These are phyloP conservation scores for Penicillium parvum DNA, from an alignment of 495 filamentous ascomycete genomes.

Conservation along the genomic window DNA sequence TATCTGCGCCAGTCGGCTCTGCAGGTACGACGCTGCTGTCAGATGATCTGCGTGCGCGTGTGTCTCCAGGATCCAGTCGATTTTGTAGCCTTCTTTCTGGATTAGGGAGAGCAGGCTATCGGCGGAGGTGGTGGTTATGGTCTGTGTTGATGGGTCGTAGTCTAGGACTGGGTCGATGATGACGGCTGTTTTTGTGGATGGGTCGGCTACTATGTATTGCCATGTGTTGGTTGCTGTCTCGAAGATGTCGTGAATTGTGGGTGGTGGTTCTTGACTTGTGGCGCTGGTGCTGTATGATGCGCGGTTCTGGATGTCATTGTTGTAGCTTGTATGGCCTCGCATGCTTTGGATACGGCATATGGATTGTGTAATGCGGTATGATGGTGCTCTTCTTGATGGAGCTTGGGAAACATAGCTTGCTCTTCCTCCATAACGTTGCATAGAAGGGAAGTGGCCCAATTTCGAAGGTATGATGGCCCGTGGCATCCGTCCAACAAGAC, in stretches of 20 bases:
- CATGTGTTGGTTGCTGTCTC: constrained; percentile 50
- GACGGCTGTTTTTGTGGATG: constrained; percentile 38
- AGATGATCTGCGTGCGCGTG: constrained; percentile 62
- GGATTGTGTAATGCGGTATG: not conserved
- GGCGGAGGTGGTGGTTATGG: constrained; percentile 45
- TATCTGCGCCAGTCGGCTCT: constrained; percentile 29
- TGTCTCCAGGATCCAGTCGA: constrained; percentile 52
- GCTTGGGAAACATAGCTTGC: too few relatives aligned
- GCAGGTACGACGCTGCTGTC: constrained; percentile 54
- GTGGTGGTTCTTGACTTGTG: constrained; percentile 21
- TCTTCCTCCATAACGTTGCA: too few relatives aligned
- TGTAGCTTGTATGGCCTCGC: not conserved
- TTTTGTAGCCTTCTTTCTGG: constrained; percentile 39
- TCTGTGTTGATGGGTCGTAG: constrained; percentile 45
- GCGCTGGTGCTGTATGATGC: constrained; percentile 5
- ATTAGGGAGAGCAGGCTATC: constrained; percentile 43
- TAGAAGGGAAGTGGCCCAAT: not conserved
- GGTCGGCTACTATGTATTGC: constrained; percentile 58
- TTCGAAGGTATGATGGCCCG: not conserved
- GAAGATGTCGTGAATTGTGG: constrained; percentile 40
- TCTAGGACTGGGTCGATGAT: constrained; percentile 61
- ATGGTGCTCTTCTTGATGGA: not conserved
- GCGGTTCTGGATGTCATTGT: not conserved
- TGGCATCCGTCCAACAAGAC: not conserved
- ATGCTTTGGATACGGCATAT: not conserved